Percentiles rank a stretch among this genome's conserved stretches.
phyloP scores from a whole-genome alignment of 495 filamentous ascomycete genomes.

The Durotheca rogersii region DNA sequence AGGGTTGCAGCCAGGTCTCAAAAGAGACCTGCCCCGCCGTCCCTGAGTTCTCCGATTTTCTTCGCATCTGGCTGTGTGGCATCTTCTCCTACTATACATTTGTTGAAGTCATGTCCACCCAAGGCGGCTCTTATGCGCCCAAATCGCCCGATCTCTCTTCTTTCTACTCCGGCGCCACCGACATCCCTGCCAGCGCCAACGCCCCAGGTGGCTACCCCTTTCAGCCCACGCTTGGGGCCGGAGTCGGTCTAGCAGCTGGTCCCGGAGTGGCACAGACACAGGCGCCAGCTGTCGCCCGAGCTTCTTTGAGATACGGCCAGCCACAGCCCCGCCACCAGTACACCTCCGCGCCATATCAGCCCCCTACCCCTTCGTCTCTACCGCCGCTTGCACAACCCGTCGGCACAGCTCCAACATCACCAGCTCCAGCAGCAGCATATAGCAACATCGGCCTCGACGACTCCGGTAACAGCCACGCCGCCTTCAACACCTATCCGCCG shows the following conservation, averaged over 20 bases:
- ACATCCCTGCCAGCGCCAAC: slow-evolving; percentile 22
- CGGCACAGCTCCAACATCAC: no score
- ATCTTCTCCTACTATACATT: no score
- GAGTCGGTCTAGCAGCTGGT: slow-evolving; percentile 5
- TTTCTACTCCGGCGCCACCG: slow-evolving; percentile 42
- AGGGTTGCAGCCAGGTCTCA: slow-evolving; percentile 19
- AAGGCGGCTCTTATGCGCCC: slow-evolving; percentile 52
- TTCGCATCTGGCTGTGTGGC: slow-evolving; percentile 16
- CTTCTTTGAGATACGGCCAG: slow-evolving; percentile 23
- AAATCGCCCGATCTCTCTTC: slow-evolving; percentile 58
- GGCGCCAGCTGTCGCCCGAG: slow-evolving; percentile 5
- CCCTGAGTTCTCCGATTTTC: slow-evolving; percentile 31
- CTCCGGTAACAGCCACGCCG: slow-evolving; percentile 13
- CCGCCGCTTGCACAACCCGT: slow-evolving; percentile 9
- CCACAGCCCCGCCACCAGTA: slow-evolving; percentile 26
- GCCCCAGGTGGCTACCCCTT: slow-evolving; percentile 42
- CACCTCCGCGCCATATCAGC: slow-evolving; percentile 25
- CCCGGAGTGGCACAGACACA: neutral
- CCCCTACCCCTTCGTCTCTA: slow-evolving; percentile 17
- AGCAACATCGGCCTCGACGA: neutral
- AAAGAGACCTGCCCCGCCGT: slow-evolving; percentile 30
- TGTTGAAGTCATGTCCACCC: slow-evolving; percentile 44
- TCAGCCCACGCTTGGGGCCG: slow-evolving; percentile 34
- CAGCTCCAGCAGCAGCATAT: slow-evolving; percentile 17
- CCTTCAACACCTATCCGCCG: slow-evolving; percentile 21